Percentiles rank a stretch among this genome's conserved stretches.
Conservation (phyloP, 805 yeast genomes). For the Saturnispora ahearnii region DNA sequence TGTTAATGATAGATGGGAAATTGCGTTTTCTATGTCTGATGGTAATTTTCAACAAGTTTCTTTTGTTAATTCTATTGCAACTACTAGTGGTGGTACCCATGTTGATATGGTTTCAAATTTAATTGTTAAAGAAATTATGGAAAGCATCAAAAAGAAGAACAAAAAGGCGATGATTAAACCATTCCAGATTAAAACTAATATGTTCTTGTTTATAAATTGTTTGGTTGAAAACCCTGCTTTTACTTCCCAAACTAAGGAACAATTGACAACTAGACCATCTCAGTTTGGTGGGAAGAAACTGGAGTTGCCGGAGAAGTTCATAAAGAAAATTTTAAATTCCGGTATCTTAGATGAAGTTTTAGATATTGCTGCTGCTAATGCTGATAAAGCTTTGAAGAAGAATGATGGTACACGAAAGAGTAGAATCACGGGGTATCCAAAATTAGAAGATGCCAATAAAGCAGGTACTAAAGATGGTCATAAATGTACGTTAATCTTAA, state of each 20-base stretch:
- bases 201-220: conserved; percentile 87
- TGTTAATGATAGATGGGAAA: conserved; percentile 85
- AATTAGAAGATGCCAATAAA: conserved; percentile 89
- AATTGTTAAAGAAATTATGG: conserved; percentile 67
- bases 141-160: conserved; percentile 57
- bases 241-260: conserved; percentile 96
- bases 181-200: conserved; percentile 79
- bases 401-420: conserved; percentile 80
- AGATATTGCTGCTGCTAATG: conserved; percentile 81
- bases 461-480: conserved; percentile 93
- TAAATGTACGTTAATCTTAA: conserved; percentile 84
- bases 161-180: conserved; percentile 69
- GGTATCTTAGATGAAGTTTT: conserved; percentile 63
- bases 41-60: conserved; percentile 89
- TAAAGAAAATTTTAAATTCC: conserved; percentile 64
- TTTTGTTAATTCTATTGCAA: conserved; percentile 95
- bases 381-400: conserved; percentile 76
- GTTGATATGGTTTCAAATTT: conserved; percentile 81
- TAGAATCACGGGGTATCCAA: conserved; percentile 81
- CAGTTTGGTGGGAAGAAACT: conserved; percentile 83
- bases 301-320: conserved; percentile 67
- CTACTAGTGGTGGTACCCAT: conserved; percentile 95
- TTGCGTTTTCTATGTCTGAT: conserved; percentile 90
- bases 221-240: conserved; percentile 94
- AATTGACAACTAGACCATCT: conserved; percentile 75